These are phyloP conservation scores for Penstemon davidsonii DNA, from an alignment of 257 asterid species.

Conservation along the genomic window DNA sequence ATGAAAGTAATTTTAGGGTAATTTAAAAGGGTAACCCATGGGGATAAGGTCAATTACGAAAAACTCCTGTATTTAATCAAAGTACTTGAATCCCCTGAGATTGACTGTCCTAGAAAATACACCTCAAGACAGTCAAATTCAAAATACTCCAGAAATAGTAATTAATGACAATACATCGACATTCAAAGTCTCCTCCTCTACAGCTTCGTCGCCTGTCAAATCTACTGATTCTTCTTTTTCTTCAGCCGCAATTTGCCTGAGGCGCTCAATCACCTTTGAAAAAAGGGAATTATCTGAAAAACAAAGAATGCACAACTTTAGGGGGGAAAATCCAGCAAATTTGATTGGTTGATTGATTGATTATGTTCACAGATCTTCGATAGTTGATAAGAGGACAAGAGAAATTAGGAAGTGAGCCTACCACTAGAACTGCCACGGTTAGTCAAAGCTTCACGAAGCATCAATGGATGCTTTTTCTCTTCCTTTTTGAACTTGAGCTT, in stretches of 20 bases:
- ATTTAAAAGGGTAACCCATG: too few relatives aligned
- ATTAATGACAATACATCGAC: conserved; percentile 36
- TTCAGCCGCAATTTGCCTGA: conserved; percentile 53
- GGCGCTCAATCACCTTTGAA: conserved; percentile 47
- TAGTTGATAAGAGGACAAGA: not conserved
- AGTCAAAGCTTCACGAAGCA: conserved; percentile 76
- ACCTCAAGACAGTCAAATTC: too few relatives aligned
- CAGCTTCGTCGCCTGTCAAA: conserved; percentile 44
- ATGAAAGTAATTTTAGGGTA: too few relatives aligned
- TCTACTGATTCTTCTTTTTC: conserved; percentile 45
- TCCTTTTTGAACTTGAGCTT: conserved; percentile 81
- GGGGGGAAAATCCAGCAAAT: not conserved
- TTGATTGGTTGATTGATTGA: not conserved
- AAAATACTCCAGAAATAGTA: too few relatives aligned
- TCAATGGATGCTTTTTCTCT: conserved; percentile 70
- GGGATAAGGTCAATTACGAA: too few relatives aligned
- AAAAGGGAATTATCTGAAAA: conserved; percentile 70
- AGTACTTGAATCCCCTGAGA: too few relatives aligned
- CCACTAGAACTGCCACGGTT: conserved; percentile 55
- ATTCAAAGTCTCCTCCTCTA: conserved; percentile 35
- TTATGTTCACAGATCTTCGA: not conserved
- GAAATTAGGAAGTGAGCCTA: conserved; percentile 21
- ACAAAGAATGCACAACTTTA: conserved; percentile 13
- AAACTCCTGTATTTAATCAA: too few relatives aligned
- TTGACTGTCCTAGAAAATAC: too few relatives aligned